Base-by-base conservation (phyloP, 768 basidiomycete species). In the Suillus clintonianus region DNA sequence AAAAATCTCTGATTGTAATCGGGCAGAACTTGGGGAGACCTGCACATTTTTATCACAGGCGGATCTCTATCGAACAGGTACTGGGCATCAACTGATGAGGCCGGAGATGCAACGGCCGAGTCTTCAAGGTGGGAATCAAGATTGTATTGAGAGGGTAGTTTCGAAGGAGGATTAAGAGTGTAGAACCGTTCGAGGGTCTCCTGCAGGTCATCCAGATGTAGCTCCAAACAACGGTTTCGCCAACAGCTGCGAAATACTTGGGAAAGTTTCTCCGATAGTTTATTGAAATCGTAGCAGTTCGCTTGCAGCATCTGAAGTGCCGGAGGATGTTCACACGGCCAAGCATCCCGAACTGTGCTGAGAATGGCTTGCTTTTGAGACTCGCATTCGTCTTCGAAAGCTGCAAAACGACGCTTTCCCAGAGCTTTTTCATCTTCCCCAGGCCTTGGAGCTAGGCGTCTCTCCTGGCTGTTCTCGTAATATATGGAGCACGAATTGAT, bases 51-150 rank as follows among this genome's bases (percentile, higher is more conserved):
- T 24, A 63, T 39, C 1, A n/a, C n/a, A 19, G 65, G 68, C 24
- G 59, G 24, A 17, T 41, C 15, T 27, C 70, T 67, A 27, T 41
- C 24, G 22, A 65, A 62, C 3, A 65, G 61, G 5, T 55, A 10
- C 11, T 62, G 27, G 13, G 30, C 17, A 11, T 45, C 17, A 6
- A 65, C 22, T 4, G 7, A 43, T 48, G 64, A 4, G 22, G 39
- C 2, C 13, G 11, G 3, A 24, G 42, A 27, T 32, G 30, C 9
- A 24, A 34, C 17, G 8, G 0, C 39, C 4, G 10, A 51, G 19
- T 11, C 10, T 10, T 32, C 1, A 32, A 19, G 17, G 10, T 19
- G 17, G 5, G 10, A 32, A 32, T 51, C 30, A 32, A 51, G 10
- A 19, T 51, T 30, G 17, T 51, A 51, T 51, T 19, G 50, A 2